Evolutionary conservation across 2,329 filamentous ascomycete genomes (phyloP).

Genomic region (Delphinella strobiligena): DNA sequence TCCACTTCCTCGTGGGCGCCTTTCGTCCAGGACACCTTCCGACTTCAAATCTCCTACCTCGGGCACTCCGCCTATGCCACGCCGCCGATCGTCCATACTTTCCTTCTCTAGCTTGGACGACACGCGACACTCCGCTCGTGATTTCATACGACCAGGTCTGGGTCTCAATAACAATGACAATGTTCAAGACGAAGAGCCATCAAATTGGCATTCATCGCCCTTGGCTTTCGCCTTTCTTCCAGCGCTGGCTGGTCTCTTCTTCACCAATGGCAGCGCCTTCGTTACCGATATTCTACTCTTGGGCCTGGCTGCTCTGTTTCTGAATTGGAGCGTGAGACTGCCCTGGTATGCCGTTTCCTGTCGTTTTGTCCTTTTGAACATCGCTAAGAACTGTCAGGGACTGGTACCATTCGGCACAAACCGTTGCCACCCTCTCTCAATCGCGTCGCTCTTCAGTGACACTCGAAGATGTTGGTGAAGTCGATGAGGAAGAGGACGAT

Average conservation of each 20-base stretch:
- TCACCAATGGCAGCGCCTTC: conserved; percentile 70
- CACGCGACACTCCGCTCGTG: conserved; percentile 54
- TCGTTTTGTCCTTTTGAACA: too few species aligned
- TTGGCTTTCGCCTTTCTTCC: conserved; percentile 75
- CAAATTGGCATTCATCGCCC: conserved; percentile 68
- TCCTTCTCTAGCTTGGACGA: conserved; percentile 64
- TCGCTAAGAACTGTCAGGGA: conserved; percentile 42
- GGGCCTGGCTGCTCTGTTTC: conserved; percentile 66
- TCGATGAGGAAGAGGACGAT: conserved; percentile 5
- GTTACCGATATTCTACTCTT: conserved; percentile 78
- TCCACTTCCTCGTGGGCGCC: conserved; percentile 1
- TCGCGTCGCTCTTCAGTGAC: neutral
- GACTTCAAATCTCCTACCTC: conserved; percentile 2
- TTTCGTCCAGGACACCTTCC: conserved; percentile 2
- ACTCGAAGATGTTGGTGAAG: conserved; percentile 5
- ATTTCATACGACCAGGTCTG: conserved; percentile 49
- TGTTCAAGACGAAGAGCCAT: conserved; percentile 38
- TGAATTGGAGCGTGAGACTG: conserved; percentile 84
- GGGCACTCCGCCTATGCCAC: conserved; percentile 20
- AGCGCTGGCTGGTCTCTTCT: conserved; percentile 72
- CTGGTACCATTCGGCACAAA: conserved; percentile 41
- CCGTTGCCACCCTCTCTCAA: conserved; percentile 10
- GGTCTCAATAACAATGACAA: conserved; percentile 12
- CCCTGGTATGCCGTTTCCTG: conserved; percentile 82
- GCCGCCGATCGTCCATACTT: conserved; percentile 63